These are phyloP conservation scores for Caloboletus firmus DNA, from an alignment of 1,284 basidiomycete species.

Conservation along the genomic window DNA sequence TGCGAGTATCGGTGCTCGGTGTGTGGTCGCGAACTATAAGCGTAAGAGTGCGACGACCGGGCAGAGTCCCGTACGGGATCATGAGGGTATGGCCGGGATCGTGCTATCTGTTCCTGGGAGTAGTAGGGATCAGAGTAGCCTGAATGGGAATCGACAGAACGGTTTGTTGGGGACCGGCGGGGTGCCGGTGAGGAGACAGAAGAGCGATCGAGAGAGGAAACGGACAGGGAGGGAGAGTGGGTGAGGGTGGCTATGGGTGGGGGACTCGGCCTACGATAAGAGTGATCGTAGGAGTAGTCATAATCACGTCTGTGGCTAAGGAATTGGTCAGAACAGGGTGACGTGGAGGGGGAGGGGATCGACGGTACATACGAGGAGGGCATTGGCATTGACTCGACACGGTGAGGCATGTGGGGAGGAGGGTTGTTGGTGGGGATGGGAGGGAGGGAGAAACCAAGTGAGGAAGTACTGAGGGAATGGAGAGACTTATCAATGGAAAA, in stretches of 20 bases:
- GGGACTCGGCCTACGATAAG: slow-evolving; percentile 49
- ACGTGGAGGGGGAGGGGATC: slow-evolving; percentile 9
- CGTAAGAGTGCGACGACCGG: slow-evolving; percentile 33
- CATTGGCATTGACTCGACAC: slow-evolving; percentile 34
- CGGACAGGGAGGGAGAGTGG: slow-evolving; percentile 62
- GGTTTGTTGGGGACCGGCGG: slow-evolving; percentile 37
- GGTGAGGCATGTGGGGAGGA: slow-evolving; percentile 32
- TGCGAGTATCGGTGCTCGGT: slow-evolving; percentile 34
- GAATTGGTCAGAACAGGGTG: slow-evolving; percentile 9
- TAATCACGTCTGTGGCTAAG: slow-evolving; percentile 44
- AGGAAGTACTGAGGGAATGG: slow-evolving; percentile 16
- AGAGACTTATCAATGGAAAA: slow-evolving; percentile 36
- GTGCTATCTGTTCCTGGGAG: slow-evolving; percentile 32
- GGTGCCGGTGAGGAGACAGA: slow-evolving; percentile 57
- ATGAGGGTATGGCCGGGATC: slow-evolving; percentile 38
- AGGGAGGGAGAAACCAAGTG: slow-evolving; percentile 15
- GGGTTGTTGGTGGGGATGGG: slow-evolving; percentile 10
- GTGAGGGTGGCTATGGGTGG: slow-evolving; percentile 56
- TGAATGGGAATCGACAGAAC: slow-evolving; percentile 28
- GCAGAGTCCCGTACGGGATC: slow-evolving; percentile 37
- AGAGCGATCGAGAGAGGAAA: slow-evolving; percentile 57
- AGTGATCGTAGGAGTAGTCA: slow-evolving; percentile 38
- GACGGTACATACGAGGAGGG: slow-evolving; percentile 31
- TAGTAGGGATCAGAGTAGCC: slow-evolving; percentile 35
- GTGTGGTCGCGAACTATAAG: slow-evolving; percentile 30